phyloP scores from a whole-genome alignment of 768 basidiomycete species.

The Phaeotremella fagi region DNA sequence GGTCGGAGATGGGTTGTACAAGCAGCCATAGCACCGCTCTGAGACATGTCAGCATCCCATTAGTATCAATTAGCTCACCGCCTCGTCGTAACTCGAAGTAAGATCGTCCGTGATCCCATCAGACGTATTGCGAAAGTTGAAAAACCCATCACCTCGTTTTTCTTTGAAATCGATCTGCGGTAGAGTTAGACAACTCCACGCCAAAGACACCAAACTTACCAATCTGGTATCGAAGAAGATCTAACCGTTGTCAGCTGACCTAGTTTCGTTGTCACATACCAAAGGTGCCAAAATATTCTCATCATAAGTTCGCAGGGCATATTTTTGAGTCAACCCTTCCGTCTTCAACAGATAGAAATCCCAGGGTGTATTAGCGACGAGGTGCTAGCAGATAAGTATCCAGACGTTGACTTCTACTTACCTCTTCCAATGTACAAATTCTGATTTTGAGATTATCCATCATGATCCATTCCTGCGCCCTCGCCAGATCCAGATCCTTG shows the following conservation, averaged over 20 bases:
- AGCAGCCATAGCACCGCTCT: slow-evolving; percentile 36
- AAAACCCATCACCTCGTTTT: slow-evolving; percentile 53
- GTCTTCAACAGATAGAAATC: slow-evolving; percentile 82
- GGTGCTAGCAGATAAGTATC: slow-evolving; percentile 55
- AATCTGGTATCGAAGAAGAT: slow-evolving; percentile 89
- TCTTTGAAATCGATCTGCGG: slow-evolving; percentile 69
- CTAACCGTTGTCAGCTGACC: too few relatives aligned
- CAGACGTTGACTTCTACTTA: slow-evolving; percentile 46
- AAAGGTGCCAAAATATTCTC: slow-evolving; percentile 92
- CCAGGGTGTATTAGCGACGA: slow-evolving; percentile 83
- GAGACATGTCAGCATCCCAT: not conserved
- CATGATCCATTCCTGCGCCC: slow-evolving; percentile 79
- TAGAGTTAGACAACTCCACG: not conserved
- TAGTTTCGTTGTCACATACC: slow-evolving; percentile 58
- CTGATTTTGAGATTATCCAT: slow-evolving; percentile 86
- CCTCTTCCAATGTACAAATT: slow-evolving; percentile 82
- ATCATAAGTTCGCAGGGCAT: slow-evolving; percentile 84
- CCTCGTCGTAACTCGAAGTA: slow-evolving; percentile 51
- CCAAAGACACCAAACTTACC: slow-evolving; percentile 3
- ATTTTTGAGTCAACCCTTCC: slow-evolving; percentile 73
- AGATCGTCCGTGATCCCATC: slow-evolving; percentile 36
- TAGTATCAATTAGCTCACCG: slow-evolving; percentile 49
- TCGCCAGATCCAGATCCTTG: slow-evolving; percentile 68
- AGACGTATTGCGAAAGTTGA: slow-evolving; percentile 14
- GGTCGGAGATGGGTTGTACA: slow-evolving; percentile 23